These are phyloP conservation scores for Hirschfeldia incana DNA, from an alignment of 345 rosid genomes.

Conservation along the genomic window DNA sequence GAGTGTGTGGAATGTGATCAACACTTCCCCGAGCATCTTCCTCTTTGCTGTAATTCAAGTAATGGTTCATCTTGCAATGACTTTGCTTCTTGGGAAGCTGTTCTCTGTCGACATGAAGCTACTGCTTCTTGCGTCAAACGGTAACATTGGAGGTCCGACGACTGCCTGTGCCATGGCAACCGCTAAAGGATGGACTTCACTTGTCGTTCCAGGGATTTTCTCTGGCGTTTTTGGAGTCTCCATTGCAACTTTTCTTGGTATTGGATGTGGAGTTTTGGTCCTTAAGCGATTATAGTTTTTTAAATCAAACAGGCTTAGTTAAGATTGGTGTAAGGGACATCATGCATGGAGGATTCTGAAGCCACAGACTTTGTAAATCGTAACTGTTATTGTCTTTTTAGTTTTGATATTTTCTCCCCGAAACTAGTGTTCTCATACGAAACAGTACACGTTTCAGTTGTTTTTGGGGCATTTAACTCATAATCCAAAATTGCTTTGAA, in stretches of 20 bases:
- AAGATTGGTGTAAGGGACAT: too few species aligned
- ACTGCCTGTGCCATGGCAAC: conserved; percentile 90
- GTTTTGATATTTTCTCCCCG: too few species aligned
- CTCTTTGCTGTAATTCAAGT: conserved; percentile 71
- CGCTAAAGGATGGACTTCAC: conserved; percentile 72
- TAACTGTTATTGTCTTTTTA: too few species aligned
- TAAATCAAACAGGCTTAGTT: too few species aligned
- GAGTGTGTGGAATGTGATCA: conserved; percentile 68
- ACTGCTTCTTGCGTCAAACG: conserved; percentile 75
- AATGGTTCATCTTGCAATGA: conserved; percentile 53
- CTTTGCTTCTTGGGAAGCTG: conserved; percentile 61
- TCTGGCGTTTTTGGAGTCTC: conserved; percentile 69
- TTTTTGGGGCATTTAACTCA: too few species aligned
- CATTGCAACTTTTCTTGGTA: conserved; percentile 76
- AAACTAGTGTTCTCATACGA: too few species aligned
- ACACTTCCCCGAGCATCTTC: conserved; percentile 74
- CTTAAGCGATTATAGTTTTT: conserved; percentile 35
- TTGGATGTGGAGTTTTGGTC: conserved; percentile 62
- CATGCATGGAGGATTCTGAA: too few species aligned
- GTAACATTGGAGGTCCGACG: conserved; percentile 83
- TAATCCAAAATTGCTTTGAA: too few species aligned
- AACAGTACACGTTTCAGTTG: too few species aligned
- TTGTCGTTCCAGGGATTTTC: conserved; percentile 78
- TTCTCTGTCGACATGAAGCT: conserved; percentile 52
- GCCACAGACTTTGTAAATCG: too few species aligned